Base-by-base conservation (phyloP, 495 filamentous ascomycete genomes). In the Hypoxylon lenormandii region DNA sequence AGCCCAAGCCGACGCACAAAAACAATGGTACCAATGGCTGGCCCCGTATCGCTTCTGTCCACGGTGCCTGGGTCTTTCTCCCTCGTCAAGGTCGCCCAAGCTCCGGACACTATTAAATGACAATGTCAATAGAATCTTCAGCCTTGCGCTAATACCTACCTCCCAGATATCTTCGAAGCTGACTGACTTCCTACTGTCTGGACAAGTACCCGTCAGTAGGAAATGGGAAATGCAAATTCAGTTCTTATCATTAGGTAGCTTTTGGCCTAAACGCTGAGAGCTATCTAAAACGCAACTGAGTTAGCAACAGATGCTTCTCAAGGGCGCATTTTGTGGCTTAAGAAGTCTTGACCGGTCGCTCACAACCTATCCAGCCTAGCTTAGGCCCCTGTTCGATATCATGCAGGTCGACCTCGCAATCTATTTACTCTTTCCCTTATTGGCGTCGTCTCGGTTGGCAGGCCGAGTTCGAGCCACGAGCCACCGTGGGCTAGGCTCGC, bases 351-450 rank as follows among this genome's bases (percentile, higher is more conserved):
- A 12, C 10, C 30, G 45, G 23, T 11, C 43, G 42, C 23, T 26
- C 18, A 47, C 26, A 38, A 33, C n/a, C 19, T 38, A 36, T n/a
- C n/a, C n/a, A n/a, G n/a, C n/a, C n/a, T n/a, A n/a, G n/a, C n/a
- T n/a, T n/a, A 26, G 43, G 43, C 66, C 68, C 68, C 16, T 62
- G 51, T 45, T 58, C 30, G 57, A 65, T 53, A 40, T 46, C 37
- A 63, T 66, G 68, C 62, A 67, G 30, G 57, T 57, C 52, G 45
- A 23, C 28, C 30, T 67, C 57, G 50, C 58, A 50, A 48, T 67
- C 58, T 67, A 49, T 42, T 43, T 15, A 16, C 48, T 30, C 22
- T 56, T 46, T 50, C 52, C 37, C 42, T 61, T 60, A 67, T 63
- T 69, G 57, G 51, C 40, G 53, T 65, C 40, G 11, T 38, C 40